Evolutionary conservation across 306 rosid genomes (phyloP), one percentile per base, ranked within the genome.

Genomic region (Alnus glutinosa): DNA sequence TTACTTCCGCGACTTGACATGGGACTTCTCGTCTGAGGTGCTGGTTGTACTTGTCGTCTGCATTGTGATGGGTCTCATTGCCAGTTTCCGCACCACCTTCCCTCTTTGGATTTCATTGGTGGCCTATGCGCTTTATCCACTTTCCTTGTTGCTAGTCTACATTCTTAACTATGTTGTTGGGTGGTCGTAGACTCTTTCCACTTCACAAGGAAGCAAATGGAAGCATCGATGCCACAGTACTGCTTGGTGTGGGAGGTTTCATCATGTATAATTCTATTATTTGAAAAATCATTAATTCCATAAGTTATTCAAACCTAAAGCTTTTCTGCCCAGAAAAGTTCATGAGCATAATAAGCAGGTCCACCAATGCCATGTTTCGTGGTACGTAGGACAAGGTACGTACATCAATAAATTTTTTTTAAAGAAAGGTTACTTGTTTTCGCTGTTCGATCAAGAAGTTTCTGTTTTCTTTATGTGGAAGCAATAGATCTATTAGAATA

Each of bases 1-100:
- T 18, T 95, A 93, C 54, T 66, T 11, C 23, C 82, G 98, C 73
- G 94, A 89, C 77, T 81, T 93, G 85, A 86, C 92, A 70, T 95
- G 99, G 99, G 86, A 95, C 54, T 73, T 72, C 81, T 79, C 88
- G 1, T 73, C 86, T 1, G 86, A 85, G 67, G 86, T 82, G 44
- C 84, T 85, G 2, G 67, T 82, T 39, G 51, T 82, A 54, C 34
- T 79, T n/a, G 14, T 82, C 23, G 84, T 85, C 15, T 82, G 88
- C 84, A 57, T 80, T 14, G 55, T 73, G 7, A 78, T 82, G 83
- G 79, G 88, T 4, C 39, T 34, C 3, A 57, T 78, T 32, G 81
- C 79, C 19, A 34, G 85, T 55, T 75, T 49, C n/a, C 75, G 83
- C 46, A 85, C 81, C 50, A 85, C 83, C 49, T 85, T 79, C 46